Evolutionary conservation across 2,329 filamentous ascomycete genomes (phyloP).

Genomic region (Aspergillus arachidicola): DNA sequence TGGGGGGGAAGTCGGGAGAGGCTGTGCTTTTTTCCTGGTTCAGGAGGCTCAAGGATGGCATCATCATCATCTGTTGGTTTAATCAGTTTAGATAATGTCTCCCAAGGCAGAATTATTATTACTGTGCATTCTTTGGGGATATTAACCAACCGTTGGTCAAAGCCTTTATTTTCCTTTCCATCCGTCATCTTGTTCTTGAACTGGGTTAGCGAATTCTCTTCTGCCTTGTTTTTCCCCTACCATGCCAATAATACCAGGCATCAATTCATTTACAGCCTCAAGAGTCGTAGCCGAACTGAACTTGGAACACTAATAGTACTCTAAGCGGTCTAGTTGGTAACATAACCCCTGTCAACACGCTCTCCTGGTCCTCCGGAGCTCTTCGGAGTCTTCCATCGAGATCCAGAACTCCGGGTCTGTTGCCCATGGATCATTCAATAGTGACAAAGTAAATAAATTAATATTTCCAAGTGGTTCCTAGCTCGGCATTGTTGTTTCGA

Average conservation of each 20-base stretch:
- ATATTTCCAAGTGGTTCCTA: neutral
- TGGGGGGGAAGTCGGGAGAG: constrained; percentile 3
- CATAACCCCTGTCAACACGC: neutral
- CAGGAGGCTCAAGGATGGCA: constrained; percentile 5
- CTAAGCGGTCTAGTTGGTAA: neutral
- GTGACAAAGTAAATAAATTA: neutral
- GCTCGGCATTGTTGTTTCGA: neutral
- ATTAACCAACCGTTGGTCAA: neutral
- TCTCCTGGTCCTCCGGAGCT: neutral
- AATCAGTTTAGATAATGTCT: neutral
- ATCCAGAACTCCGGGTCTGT: constrained; percentile 3
- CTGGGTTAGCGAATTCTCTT: neutral
- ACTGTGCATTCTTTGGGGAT: neutral
- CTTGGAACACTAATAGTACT: neutral
- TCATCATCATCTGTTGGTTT: constrained; percentile 6
- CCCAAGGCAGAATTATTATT: neutral
- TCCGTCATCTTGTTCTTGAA: neutral
- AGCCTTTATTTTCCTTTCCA: neutral
- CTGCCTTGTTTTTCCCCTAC: neutral
- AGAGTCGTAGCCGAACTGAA: neutral
- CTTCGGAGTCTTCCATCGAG: constrained; percentile 4
- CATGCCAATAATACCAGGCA: neutral
- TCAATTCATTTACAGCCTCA: neutral
- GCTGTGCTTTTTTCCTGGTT: constrained; percentile 4
- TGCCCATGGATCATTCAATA: neutral